Base-by-base conservation (phyloP, 2,329 filamentous ascomycete genomes). In the Arthroderma sp. region DNA sequence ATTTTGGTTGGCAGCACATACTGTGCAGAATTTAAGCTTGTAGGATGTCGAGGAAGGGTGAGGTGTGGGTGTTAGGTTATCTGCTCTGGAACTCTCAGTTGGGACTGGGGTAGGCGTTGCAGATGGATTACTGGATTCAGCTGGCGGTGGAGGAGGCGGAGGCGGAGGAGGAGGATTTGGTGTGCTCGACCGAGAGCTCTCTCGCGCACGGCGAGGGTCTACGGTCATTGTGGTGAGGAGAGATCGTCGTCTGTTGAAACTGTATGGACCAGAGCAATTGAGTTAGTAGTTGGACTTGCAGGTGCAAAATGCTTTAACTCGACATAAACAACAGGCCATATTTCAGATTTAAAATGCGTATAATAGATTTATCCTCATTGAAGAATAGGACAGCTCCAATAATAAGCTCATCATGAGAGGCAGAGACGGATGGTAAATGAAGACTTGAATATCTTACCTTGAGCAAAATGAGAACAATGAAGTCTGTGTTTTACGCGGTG, bases 1-100 rank as follows among this genome's bases (percentile, higher is more conserved):
- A 60, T 98, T 98, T 64, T 98, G 87, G 58, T 98, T 98, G 58
- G 87, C 94, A 5, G 91, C 91, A 66, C 91, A 98, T n/a, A 98
- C 50, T 38, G 50, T 52, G 44, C 50, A 52, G 47, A 52, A 52
- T 47, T 50, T 52, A 50, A 98, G 75, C 66, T 91, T 94, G 73
- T 81, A 94, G 43, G 73, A 77, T n/a, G 69, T 69, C 28, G 74
- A 70, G 9, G 69, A 64, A 28, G 69, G 65, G 44, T 68, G 50
- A 28, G 50, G 46, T 38, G 50, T 53, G 34, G 50, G 40, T 42
- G 46, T 46, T 28, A 43, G 39, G 33, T 47, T 49, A 43, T 55
- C 43, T 28, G 54, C 50, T 22, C 42, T 40, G 11, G 51, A 44
- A 36, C 38, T 34, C 28, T 52, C 46, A 43, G 50, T 40, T 40